A percentile compares a stretch with the other conserved stretches of the same genome.
Conservation (phyloP, 768 basidiomycete species). For the Chalciporus pseudorubinellus region DNA sequence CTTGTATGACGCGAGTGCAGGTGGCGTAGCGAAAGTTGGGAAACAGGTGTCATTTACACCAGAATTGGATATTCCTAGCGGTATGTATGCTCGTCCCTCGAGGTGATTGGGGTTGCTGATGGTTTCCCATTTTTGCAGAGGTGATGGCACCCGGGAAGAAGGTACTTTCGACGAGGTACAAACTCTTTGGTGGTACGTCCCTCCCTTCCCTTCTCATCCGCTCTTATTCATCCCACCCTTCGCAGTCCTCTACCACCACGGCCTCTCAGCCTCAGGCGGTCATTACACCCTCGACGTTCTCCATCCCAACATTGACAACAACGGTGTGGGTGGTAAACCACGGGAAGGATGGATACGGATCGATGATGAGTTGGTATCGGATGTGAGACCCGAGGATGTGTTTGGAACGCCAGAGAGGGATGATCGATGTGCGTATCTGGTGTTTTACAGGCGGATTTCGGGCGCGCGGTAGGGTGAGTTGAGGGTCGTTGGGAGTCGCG, state of each 20-base stretch:
- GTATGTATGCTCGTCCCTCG: constrained; percentile 39
- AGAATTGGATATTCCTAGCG: constrained; percentile 72
- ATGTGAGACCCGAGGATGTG: constrained; percentile 69
- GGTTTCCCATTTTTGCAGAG: constrained; percentile 36
- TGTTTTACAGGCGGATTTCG: constrained; percentile 75
- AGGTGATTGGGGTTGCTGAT: neutral
- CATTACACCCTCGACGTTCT: constrained; percentile 94
- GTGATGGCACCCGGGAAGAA: constrained; percentile 55
- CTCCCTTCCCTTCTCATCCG: neutral
- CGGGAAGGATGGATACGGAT: constrained; percentile 87
- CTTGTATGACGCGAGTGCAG: constrained; percentile 71
- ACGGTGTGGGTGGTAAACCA: constrained; percentile 24
- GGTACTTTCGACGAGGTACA: constrained; percentile 58
- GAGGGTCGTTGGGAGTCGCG: too few relatives aligned
- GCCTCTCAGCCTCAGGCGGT: constrained; percentile 83
- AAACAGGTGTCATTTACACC: constrained; percentile 79
- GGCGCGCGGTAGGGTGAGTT: constrained; percentile 7
- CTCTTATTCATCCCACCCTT: neutral
- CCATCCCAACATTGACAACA: constrained; percentile 61
- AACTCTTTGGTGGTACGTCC: constrained; percentile 75
- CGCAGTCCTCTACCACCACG: constrained; percentile 90
- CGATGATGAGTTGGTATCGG: constrained; percentile 86
- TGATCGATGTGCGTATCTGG: constrained; percentile 80
- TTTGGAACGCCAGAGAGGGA: constrained; percentile 50
- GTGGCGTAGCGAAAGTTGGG: constrained; percentile 80